Conservation (phyloP, 805 yeast species). For the Kazachstania viticola region DNA sequence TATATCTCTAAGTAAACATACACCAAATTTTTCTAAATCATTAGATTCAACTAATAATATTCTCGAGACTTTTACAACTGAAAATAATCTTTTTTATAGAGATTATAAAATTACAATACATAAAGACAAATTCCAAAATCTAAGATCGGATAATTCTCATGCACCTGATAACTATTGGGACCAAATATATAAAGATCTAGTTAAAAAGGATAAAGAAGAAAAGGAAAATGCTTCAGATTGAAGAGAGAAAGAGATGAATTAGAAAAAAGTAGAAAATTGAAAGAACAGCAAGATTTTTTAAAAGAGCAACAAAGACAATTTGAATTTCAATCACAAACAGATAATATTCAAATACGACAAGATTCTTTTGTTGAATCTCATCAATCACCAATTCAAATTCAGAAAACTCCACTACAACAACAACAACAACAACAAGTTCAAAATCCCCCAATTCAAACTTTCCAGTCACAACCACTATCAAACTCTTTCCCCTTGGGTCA, state of each 20-base stretch:
- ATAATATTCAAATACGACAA: background rate
- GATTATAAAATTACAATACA: constrained; percentile 11
- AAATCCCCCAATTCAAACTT: background rate
- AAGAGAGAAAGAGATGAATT: constrained; percentile 6
- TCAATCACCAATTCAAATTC: no score
- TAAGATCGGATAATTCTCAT: constrained; percentile 8
- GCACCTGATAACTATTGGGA: constrained; percentile 26
- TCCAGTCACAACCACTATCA: no score
- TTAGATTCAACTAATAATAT: constrained; percentile 3
- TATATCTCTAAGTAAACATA: no score
- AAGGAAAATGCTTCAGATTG: constrained; percentile 2
- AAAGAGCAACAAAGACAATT: background rate
- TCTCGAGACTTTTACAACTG: constrained; percentile 7
- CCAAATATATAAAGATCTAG: constrained; percentile 7
- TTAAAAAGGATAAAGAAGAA: constrained; percentile 2
- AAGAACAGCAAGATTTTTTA: constrained; percentile 2
- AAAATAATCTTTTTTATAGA: constrained; percentile 9
- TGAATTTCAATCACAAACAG: constrained; percentile 1
- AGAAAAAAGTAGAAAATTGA: background rate
- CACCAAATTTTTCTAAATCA: no score
- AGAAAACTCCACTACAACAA: constrained; percentile 8
- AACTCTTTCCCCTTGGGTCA: no score
- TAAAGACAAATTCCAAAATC: constrained; percentile 10
- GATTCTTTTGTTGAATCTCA: no score
- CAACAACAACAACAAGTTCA: constrained; percentile 3